These are phyloP conservation scores for Diutina neorugosa DNA, from an alignment of 1,139 yeast genomes.

Conservation along the genomic window DNA sequence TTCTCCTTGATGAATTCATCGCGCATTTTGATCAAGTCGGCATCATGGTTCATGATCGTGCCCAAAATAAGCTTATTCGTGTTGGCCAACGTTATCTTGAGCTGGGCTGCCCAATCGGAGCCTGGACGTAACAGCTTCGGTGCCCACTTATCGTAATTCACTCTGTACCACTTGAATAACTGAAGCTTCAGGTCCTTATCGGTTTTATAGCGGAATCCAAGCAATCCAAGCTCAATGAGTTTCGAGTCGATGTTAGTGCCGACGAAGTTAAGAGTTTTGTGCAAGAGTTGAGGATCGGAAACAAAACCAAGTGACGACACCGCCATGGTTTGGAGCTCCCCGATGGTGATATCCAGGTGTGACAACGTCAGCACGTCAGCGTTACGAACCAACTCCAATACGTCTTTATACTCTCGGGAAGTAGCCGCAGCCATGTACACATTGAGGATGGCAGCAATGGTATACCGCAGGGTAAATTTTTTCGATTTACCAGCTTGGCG, in stretches of 20 bases:
- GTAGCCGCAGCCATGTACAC: conserved; percentile 22
- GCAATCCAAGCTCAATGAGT: conserved; percentile 40
- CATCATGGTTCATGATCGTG: conserved; percentile 26
- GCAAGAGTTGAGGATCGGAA: conserved; percentile 29
- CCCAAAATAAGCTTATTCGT: conserved; percentile 28
- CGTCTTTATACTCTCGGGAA: conserved; percentile 44
- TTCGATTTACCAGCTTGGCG: conserved; percentile 37
- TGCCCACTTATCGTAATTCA: conserved; percentile 41
- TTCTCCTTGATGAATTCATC: conserved; percentile 22
- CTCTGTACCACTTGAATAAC: conserved; percentile 45
- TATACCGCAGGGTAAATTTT: conserved; percentile 34
- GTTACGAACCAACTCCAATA: conserved; percentile 38
- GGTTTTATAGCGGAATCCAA: conserved; percentile 32
- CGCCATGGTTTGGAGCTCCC: conserved; percentile 41
- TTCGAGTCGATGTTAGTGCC: conserved; percentile 41
- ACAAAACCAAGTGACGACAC: conserved; percentile 41
- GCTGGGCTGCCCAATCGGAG: conserved; percentile 27
- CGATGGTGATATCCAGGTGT: conserved; percentile 18
- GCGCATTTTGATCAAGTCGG: conserved; percentile 12
- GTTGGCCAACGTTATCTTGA: conserved; percentile 28
- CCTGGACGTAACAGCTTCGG: conserved; percentile 31
- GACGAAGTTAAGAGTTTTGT: conserved; percentile 43
- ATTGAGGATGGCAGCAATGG: conserved; percentile 23
- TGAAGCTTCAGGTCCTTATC: conserved; percentile 10
- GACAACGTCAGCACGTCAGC: conserved; percentile 25